Conservation (phyloP, 2,329 filamentous ascomycete species). For the Aspergillus sp. region DNA sequence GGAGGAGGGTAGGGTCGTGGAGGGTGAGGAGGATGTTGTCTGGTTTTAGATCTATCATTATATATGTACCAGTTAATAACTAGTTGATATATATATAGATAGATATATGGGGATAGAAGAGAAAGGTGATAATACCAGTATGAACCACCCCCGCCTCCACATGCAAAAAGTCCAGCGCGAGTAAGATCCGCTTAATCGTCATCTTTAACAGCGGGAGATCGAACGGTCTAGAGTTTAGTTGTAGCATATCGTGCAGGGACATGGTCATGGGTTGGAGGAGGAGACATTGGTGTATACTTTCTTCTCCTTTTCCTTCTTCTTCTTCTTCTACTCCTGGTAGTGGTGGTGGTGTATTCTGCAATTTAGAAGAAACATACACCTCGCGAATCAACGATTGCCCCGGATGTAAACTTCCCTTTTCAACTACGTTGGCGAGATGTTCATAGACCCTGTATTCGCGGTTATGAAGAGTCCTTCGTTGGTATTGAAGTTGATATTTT, state of each 20-base stretch:
- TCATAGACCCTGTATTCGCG: conserved; percentile 31
- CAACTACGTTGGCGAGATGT: conserved; percentile 24
- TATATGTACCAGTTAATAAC: not conserved
- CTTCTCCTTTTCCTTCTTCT: no score
- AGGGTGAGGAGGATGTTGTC: conserved; percentile 44
- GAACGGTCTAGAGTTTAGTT: conserved; percentile 27
- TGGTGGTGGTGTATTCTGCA: conserved; percentile 17
- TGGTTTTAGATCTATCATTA: conserved; percentile 40
- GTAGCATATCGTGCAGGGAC: conserved; percentile 35
- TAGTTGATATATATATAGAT: no score
- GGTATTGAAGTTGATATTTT: conserved; percentile 32
- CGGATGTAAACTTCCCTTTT: conserved; percentile 23
- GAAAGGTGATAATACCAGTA: conserved; percentile 28
- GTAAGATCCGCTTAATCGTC: conserved; percentile 32
- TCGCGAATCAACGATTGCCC: conserved; percentile 29
- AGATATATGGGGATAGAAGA: no score
- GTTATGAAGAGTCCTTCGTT: conserved; percentile 15
- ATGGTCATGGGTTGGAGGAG: conserved; percentile 34
- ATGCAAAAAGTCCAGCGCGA: conserved; percentile 41
- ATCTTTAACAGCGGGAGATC: conserved; percentile 31
- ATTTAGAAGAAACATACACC: conserved; percentile 35
- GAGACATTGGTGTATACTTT: conserved; percentile 31
- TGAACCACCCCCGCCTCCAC: conserved; percentile 34
- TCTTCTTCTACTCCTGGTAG: no score
- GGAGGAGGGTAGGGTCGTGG: conserved; percentile 30